phyloP scores from a whole-genome alignment of 345 rosid genomes.

The Combretum micranthum region DNA sequence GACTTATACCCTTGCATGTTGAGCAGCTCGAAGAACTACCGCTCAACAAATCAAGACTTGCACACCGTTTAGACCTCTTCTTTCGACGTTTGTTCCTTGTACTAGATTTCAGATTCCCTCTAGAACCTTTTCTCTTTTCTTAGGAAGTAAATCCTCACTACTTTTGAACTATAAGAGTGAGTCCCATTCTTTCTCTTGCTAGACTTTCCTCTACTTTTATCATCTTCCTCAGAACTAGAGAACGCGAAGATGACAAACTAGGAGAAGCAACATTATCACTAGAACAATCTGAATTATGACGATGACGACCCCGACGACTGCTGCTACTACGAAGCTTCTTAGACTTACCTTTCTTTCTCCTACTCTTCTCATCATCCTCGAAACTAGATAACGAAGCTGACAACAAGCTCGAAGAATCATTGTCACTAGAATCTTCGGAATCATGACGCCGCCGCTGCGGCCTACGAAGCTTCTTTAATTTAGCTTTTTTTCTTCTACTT shows the following conservation, averaged over 20 bases:
- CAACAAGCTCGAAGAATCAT: constrained; percentile 29
- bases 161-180: constrained; percentile 36
- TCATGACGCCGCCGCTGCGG: constrained; percentile 25
- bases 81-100: constrained; percentile 26
- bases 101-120: constrained; percentile 22
- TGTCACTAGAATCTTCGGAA: constrained; percentile 33
- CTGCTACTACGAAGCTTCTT: constrained; percentile 33
- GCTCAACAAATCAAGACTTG: constrained; percentile 32
- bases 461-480: constrained; percentile 34
- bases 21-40: constrained; percentile 37
- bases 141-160: constrained; percentile 23
- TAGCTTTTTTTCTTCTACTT: constrained; percentile 21
- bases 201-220: constrained; percentile 39
- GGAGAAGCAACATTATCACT: constrained; percentile 29
- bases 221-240: constrained; percentile 45
- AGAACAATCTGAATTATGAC: constrained; percentile 31
- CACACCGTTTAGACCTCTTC: constrained; percentile 39
- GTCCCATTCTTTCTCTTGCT: constrained; percentile 44
- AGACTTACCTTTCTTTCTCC: constrained; percentile 21
- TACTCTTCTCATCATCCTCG: constrained; percentile 5
- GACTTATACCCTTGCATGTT: constrained; percentile 19
- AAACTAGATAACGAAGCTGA: constrained; percentile 42
- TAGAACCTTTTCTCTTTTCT: constrained; percentile 36
- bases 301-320: constrained; percentile 18
- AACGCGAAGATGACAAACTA: constrained; percentile 37